Evolutionary conservation across 2,329 filamentous ascomycete genomes (phyloP), one percentile per base, ranked within the genome.

Genomic region (Hymenoscyphus fructigenus): DNA sequence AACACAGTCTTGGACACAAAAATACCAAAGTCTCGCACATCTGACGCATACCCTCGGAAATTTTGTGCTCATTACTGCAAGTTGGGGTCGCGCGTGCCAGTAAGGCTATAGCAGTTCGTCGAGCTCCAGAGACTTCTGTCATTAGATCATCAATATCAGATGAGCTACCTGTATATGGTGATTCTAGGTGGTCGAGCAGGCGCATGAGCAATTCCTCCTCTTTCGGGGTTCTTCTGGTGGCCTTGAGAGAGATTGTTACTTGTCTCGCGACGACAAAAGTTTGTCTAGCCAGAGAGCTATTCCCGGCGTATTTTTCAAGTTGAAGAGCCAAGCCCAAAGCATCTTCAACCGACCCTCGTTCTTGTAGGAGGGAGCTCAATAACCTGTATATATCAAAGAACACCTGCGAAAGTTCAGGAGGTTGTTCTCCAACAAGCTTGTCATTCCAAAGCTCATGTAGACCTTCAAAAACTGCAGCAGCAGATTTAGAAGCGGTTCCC

Each of bases 131-230:
- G 5, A 89, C 77, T 66, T 84, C 85, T 7, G 79, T 78, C 28
- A 90, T 76, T 0, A 90, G 79, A 61, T 88, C 85, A 56, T 89
- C 86, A 34, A 90, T 79, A 65, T 89, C 87, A 0, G 78, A 74
- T 7, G 80, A 78, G 32, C 85, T 86, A 2, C 87, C 87, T 67
- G 85, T 85, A 36, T 90, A 78, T 14, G 84, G 80, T 0, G 84
- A 84, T 64, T 86, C 83, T n/a, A 89, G 76, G 1, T 81, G 79
- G 1, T 84, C 82, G 3, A 85, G 73, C 0, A 89, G 82, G 57
- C 82, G 78, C 4, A 75, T 68, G 4, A 87, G 71, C 1, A 85
- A 75, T 14, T 73, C 69, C 57, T 82, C 79, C 9, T 82, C 77
- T 1, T 77, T 67, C 0, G 75, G 53, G 47, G 77, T 70, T 47